Base-by-base conservation (phyloP, 1,139 yeast genomes). In the Tardiomyces digboiensis region DNA sequence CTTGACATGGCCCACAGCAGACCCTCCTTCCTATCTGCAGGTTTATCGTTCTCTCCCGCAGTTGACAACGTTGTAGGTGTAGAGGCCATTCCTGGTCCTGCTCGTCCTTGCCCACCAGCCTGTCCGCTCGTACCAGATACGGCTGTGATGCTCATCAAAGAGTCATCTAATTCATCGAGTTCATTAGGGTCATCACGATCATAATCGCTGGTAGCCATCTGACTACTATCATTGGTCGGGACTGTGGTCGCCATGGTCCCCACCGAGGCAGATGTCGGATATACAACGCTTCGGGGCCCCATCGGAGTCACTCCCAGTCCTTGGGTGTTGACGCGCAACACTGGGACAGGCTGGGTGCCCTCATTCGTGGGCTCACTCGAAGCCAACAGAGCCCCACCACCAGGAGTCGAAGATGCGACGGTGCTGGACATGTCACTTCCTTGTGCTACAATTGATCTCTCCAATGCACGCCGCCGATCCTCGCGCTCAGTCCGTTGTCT, bases 1-100 rank as follows among this genome's bases (percentile, higher is more conserved):
- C 70, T 57, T 21, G 66, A 64, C 60, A 69, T 58, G 0, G 85
- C 77, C 70, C 81, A 80, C 14, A 82, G 60, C 19, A 82, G 70
- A 0, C 89, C 89, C 40, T 72, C 75, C 48, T 71, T 72, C 41
- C 61, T 59, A 13, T 48, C 42, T 3, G 42, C 23, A 19, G 41
- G 42, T 20, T 39, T 46, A 13, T 39, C 49, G 10, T 39, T 45
- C n/a, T 39, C 45, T 29, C 33, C 36, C 21, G 45, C 43, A 13
- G 44, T 19, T 40, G 29, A 20, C 22, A 4, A 3, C n/a, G 16
- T 19, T 21, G 12, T 12, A 12, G 26, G 33, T 8, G 33, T 16
- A n/a, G 10, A 16, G 12, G 33, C 33, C 33, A 16, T 22, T 8
- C 26, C 26, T 7, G 26, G 26, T n/a, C n/a, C n/a, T n/a, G n/a